Percentiles rank a stretch among this genome's conserved stretches.
phyloP scores from a whole-genome alignment of 202 grass and related monocot genomes.

The Miscanthus sacchariflorus region DNA sequence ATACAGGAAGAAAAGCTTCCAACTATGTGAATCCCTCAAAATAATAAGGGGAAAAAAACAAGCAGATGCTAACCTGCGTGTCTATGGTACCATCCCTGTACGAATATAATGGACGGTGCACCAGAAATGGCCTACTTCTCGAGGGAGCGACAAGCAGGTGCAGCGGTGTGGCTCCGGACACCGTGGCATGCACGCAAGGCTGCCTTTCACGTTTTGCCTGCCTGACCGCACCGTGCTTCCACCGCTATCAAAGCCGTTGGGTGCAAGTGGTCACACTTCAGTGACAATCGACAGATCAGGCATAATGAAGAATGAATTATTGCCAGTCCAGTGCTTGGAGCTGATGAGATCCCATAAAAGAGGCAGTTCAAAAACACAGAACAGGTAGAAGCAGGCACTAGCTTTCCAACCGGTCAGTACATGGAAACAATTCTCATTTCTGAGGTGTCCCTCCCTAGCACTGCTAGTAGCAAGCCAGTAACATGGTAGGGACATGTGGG shows the following conservation, averaged over 20 bases:
- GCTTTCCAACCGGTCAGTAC: constrained; percentile 15
- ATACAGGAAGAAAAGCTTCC: neutral
- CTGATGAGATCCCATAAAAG: neutral
- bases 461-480: neutral
- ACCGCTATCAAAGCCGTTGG: constrained; percentile 6
- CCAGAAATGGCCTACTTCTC: constrained; percentile 15
- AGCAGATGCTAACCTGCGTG: neutral
- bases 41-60: neutral
- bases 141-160: neutral
- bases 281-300: neutral
- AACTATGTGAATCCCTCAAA: neutral
- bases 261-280: neutral
- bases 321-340: constrained; percentile 5
- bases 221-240: neutral
- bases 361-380: neutral
- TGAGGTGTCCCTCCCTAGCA: neutral
- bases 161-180: neutral
- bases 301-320: constrained; percentile 3
- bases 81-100: neutral
- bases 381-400: neutral
- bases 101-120: constrained; percentile 10
- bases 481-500: constrained; percentile 34
- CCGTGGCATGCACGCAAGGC: neutral
- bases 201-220: neutral
- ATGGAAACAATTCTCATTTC: neutral